phyloP scores from a whole-genome alignment of 2,329 filamentous ascomycete genomes.

The Bipolaris zeicola region DNA sequence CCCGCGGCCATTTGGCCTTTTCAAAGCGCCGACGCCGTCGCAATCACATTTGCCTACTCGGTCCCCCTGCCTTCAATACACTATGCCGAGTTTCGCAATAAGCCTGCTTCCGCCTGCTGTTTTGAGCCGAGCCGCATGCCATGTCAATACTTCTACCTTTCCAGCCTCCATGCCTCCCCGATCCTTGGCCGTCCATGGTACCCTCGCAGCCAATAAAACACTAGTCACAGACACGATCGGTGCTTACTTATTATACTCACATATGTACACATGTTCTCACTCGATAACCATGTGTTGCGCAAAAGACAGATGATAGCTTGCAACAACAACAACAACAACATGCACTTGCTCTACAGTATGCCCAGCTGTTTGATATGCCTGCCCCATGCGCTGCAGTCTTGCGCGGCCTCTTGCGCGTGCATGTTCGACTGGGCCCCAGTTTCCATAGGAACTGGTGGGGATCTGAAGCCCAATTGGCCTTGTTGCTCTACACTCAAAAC shows the following conservation, averaged over 20 bases:
- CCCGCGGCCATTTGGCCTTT: background rate
- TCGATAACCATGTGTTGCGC: no score
- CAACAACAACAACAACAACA: no score
- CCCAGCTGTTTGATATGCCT: background rate
- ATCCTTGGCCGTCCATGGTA: background rate
- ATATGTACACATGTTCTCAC: no score
- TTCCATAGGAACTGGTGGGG: slow-evolving; percentile 14
- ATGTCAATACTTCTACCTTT: background rate
- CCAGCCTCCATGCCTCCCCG: no score
- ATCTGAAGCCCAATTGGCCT: background rate
- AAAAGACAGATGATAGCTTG: no score
- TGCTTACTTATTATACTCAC: no score
- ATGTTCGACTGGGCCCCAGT: slow-evolving; percentile 2
- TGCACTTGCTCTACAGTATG: no score
- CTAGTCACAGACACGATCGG: background rate
- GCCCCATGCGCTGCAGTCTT: background rate
- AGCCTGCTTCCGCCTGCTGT: background rate
- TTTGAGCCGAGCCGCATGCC: background rate
- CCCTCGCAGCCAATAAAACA: background rate
- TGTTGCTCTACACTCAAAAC: background rate
- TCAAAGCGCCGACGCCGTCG: background rate
- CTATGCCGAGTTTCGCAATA: background rate
- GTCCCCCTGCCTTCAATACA: background rate
- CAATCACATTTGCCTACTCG: background rate
- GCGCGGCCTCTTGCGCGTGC: slow-evolving; percentile 10